Evolutionary conservation across 2,329 filamentous ascomycete genomes (phyloP).

Genomic region (Davidsoniella neocaledoniae): DNA sequence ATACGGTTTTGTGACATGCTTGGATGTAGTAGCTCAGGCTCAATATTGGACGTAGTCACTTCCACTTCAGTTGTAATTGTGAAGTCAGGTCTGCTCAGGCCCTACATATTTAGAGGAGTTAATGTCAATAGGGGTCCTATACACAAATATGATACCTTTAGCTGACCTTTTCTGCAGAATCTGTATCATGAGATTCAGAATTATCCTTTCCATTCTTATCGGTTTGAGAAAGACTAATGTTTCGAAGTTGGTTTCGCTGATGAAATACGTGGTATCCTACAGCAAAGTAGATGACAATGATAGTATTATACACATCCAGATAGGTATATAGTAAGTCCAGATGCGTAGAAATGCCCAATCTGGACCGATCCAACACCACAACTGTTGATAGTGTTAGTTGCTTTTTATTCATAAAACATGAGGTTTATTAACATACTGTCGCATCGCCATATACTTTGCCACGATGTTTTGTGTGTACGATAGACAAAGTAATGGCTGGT

Average conservation of each 20-base stretch:
- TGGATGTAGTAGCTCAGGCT: slow-evolving; percentile 1
- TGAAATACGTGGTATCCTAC: slow-evolving; percentile 45
- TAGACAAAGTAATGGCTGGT: slow-evolving; percentile 48
- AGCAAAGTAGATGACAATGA: slow-evolving; percentile 37
- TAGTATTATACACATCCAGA: slow-evolving; percentile 41
- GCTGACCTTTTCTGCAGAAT: slow-evolving; percentile 22
- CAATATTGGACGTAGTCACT: slow-evolving; percentile 7
- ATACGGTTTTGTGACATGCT: neutral
- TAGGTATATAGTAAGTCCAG: slow-evolving; percentile 43
- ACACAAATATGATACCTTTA: neutral
- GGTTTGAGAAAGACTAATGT: slow-evolving; percentile 23
- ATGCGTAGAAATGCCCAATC: slow-evolving; percentile 40
- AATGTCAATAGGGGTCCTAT: neutral
- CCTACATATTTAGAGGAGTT: slow-evolving; percentile 14
- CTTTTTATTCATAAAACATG: neutral
- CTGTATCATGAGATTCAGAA: slow-evolving; percentile 16
- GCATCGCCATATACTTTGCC: slow-evolving; percentile 37
- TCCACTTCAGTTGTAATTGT: slow-evolving; percentile 35
- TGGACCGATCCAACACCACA: slow-evolving; percentile 45
- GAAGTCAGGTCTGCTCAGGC: slow-evolving; percentile 19
- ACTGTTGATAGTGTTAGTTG: slow-evolving; percentile 20
- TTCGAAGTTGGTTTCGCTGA: slow-evolving; percentile 36
- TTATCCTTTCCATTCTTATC: slow-evolving; percentile 15
- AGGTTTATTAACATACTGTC: slow-evolving; percentile 26
- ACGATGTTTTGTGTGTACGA: slow-evolving; percentile 27